Evolutionary conservation across 495 filamentous ascomycete species (phyloP).

Genomic region (Penicillium argentinense): DNA sequence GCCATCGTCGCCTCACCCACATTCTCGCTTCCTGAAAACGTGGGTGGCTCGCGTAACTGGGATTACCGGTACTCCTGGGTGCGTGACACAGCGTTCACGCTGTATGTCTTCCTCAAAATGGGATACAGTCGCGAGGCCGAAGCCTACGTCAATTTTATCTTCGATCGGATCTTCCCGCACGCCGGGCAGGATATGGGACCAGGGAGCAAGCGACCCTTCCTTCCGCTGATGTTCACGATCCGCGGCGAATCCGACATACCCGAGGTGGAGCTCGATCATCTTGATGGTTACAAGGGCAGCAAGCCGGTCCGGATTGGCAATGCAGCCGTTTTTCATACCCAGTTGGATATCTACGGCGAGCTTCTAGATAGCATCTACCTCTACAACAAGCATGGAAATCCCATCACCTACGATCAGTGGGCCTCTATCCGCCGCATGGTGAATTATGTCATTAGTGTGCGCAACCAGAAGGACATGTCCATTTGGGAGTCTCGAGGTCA

Average conservation of each 20-base stretch:
- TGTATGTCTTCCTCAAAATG: slow-evolving; percentile 72
- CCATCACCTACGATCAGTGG: slow-evolving; percentile 73
- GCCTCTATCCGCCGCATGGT: slow-evolving; percentile 58
- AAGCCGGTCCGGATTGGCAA: slow-evolving; percentile 73
- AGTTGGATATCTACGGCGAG: slow-evolving; percentile 76
- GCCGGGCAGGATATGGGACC: slow-evolving; percentile 37
- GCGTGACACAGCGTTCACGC: slow-evolving; percentile 70
- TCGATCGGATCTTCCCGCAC: slow-evolving; percentile 56
- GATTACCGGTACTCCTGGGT: slow-evolving; percentile 78
- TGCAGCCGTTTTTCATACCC: slow-evolving; percentile 69
- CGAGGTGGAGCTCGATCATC: slow-evolving; percentile 61
- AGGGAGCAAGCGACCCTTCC: slow-evolving; percentile 41
- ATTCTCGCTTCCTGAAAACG: slow-evolving; percentile 70
- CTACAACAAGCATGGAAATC: slow-evolving; percentile 76
- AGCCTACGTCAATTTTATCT: slow-evolving; percentile 73
- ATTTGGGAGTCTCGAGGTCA: slow-evolving; percentile 76
- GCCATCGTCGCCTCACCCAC: slow-evolving; percentile 57
- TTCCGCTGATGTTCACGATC: slow-evolving; percentile 79
- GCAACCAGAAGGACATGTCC: slow-evolving; percentile 66
- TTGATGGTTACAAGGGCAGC: slow-evolving; percentile 67
- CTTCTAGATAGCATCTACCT: slow-evolving; percentile 74
- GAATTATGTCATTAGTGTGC: slow-evolving; percentile 46
- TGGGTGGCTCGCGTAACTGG: slow-evolving; percentile 73
- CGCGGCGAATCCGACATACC: slow-evolving; percentile 70
- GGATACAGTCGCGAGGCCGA: slow-evolving; percentile 74